Conservation (phyloP, 257 asterid species). For the Voacanga thouarsii region DNA sequence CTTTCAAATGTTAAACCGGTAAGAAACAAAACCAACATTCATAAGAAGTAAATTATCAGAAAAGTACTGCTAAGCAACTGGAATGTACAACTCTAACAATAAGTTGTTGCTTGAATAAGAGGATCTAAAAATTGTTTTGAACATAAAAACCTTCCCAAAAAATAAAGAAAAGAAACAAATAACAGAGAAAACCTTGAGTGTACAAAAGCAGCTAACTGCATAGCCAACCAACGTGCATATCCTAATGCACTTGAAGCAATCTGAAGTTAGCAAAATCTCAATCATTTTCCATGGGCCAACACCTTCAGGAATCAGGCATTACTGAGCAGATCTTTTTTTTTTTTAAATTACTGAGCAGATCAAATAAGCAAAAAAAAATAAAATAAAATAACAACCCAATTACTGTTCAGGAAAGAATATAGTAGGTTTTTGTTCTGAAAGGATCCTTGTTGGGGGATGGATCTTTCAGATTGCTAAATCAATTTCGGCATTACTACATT, state of each 20-base stretch:
- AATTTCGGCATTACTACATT: neutral
- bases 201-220: constrained; percentile 93
- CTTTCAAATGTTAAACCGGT: neutral
- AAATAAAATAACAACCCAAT: too few species aligned
- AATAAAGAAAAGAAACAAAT: constrained; percentile 19
- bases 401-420: neutral
- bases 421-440: neutral
- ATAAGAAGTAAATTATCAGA: neutral
- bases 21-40: neutral
- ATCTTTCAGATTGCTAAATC: too few species aligned
- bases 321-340: neutral
- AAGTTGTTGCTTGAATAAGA: neutral
- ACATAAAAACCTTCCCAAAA: neutral
- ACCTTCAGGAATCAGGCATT: neutral
- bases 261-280: constrained; percentile 39
- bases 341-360: neutral
- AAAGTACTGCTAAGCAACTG: neutral
- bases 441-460: too few species aligned
- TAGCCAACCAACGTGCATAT: constrained; percentile 80
- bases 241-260: constrained; percentile 95
- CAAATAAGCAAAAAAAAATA: neutral
- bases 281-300: neutral
- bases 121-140: neutral
- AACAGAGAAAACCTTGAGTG: constrained; percentile 94
- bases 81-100: neutral